These are phyloP conservation scores for Taiwanofungus camphoratus DNA, from an alignment of 1,284 basidiomycete species.

Conservation along the genomic window DNA sequence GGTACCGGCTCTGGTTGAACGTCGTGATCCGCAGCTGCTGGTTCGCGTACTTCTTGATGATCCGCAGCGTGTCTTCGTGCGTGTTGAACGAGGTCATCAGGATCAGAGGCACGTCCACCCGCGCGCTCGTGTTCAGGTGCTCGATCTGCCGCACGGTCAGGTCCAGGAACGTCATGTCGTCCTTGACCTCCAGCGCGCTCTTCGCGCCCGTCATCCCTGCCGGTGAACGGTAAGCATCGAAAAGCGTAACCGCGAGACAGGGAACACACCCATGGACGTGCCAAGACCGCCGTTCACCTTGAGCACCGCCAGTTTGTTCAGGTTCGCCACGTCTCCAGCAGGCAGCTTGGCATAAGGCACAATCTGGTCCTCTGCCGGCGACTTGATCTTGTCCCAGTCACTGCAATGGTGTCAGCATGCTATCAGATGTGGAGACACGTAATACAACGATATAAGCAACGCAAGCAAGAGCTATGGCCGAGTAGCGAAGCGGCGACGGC, in stretches of 20 bases:
- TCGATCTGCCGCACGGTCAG: constrained; percentile 97
- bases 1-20: constrained; percentile 99
- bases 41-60: constrained; percentile 99
- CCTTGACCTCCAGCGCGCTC: constrained; percentile 87
- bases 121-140: constrained; percentile 68
- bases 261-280: constrained; percentile 81
- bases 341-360: constrained; percentile 80
- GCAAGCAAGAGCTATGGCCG: too few species aligned
- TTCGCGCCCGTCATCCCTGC: constrained; percentile 90
- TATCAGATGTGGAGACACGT: not conserved
- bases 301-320: constrained; percentile 95
- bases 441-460: too few species aligned
- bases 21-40: constrained; percentile 94
- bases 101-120: constrained; percentile 91
- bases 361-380: constrained; percentile 91
- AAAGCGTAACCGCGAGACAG: not conserved
- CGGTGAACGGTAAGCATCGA: not conserved
- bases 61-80: constrained; percentile 92
- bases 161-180: constrained; percentile 99
- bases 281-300: constrained; percentile 99
- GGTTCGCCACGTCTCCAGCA: constrained; percentile 59
- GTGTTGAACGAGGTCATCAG: constrained; percentile 99
- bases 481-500: too few species aligned
- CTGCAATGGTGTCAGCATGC: constrained; percentile 35
- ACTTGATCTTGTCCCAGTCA: constrained; percentile 97